Base-by-base conservation (phyloP, 176 grass and related monocot species). In the Triticum urartu region DNA sequence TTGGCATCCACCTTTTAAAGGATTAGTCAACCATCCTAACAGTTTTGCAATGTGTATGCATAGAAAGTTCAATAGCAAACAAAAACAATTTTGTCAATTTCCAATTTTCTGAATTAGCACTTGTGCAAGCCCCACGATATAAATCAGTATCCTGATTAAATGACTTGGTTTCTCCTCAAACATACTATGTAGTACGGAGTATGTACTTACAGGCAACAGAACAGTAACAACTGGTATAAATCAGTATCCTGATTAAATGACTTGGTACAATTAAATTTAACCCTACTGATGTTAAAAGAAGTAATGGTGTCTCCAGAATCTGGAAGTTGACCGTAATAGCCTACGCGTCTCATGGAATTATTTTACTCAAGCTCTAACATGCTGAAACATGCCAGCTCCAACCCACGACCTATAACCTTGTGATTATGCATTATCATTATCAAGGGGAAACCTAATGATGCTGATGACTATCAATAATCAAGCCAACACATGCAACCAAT, bases 1-100 rank as follows among this genome's bases (percentile, higher is more conserved):
- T 86, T 83, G 75, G 25, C 64, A 89, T 83, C 90, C 90, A 48
- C 15, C 7, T 86, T 86, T 75, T 79, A 89, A 64, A 75, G 87
- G 83, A 92, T 75, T 40, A 56, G 73, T 61, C 39, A 5, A 89
- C 64, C 59, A 47, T 56, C 18, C 39, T 5, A 83, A 82, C 42
- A 78, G 6, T 88, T 85, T 69, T 86, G 73, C 33, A 68, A 60
- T 42, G 9, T 7, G 75, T 64, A 67, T 75, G 48, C 43, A 82
- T 36, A 79, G 52, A 66, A 73, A 45, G 7, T 64, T 82, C 28
- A 72, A 88, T 68, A 5, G 11, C 6, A 36, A 74, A 25, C 7
- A 18, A 9, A 17, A 79, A 2, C 64, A 78, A 1, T 79, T 54
- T 80, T 68, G 30, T 20, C 38, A 78, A 50, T 80, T 65, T 15